Evolutionary conservation across 306 rosid species (phyloP), one percentile per base, ranked within the genome.

Genomic region (Cicer arietinum): DNA sequence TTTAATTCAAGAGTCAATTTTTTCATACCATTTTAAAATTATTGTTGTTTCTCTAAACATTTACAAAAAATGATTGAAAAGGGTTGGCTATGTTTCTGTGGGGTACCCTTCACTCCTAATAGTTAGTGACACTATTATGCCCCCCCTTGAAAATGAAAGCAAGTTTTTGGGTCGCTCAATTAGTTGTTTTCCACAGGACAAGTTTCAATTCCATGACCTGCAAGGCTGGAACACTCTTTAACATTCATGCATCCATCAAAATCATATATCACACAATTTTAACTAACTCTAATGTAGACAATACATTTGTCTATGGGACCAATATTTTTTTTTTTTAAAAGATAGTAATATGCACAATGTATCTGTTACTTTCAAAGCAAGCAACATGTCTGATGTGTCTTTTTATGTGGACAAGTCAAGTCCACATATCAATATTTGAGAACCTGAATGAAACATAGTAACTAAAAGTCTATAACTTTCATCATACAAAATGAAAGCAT

Each of bases 221-320:
- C 48, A 59, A 72, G 45, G 58, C 53, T 56, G 66, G 71, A 40
- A 74, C 59, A 74, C 64, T 3, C 22, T 47, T 20, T 11, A 12
- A 25, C 41, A 22, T 88, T 80, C 94, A 86, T 79, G 86, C 77
- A 81, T 77, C 68, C 48, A 71, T 62, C 58, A 51, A 35, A 16
- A 61, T 71, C 39, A 72, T 50, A 41, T 14, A 54, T 61, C 71
- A 78, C 68, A n/a, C 18, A 10, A 35, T 43, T 48, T 10, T 68
- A 69, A 71, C 59, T 46, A 67, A 4, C 52, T 80, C 59, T 75
- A 69, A 40, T 76, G 61, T 58, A 73, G 60, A 74, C 81, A 79
- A 41, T 40, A 46, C 61, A 65, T 72, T 69, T 25, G 11, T 16
- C 8, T 16, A 52, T 65, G 71, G 53, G 22, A 65, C 58, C 64